Evolutionary conservation across 495 filamentous ascomycete genomes (phyloP).

Genomic region (Penicillium maclennaniae): DNA sequence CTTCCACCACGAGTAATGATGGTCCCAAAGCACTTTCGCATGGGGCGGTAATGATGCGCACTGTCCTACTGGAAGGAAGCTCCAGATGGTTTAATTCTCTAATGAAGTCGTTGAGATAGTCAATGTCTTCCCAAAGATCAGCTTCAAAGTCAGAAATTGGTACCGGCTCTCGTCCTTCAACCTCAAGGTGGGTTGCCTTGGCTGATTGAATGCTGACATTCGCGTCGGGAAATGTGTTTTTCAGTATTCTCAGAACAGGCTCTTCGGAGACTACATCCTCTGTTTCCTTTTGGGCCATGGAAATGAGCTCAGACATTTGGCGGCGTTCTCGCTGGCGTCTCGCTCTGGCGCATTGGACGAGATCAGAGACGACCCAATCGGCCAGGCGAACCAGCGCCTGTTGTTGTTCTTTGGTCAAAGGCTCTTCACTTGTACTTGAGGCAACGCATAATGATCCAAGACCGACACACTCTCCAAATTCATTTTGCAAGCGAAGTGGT

Average conservation of each 20-base stretch:
- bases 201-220: slow-evolving; percentile 5
- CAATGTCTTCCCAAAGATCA: slow-evolving; percentile 14
- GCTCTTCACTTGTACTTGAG: slow-evolving; percentile 8
- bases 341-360: slow-evolving; percentile 10
- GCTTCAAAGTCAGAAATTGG: slow-evolving; percentile 1
- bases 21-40: slow-evolving; percentile 12
- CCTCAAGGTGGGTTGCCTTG: slow-evolving; percentile 4
- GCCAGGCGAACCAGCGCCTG: slow-evolving; percentile 13
- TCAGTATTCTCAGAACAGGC: background rate
- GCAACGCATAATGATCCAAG: slow-evolving; percentile 19
- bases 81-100: slow-evolving; percentile 7
- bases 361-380: slow-evolving; percentile 19
- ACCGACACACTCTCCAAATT: slow-evolving; percentile 9
- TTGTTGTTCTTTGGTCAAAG: slow-evolving; percentile 12
- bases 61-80: background rate
- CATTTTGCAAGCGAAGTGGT: slow-evolving; percentile 13
- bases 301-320: slow-evolving; percentile 12
- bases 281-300: slow-evolving; percentile 1
- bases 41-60: slow-evolving; percentile 5
- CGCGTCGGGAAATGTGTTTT: slow-evolving; percentile 2
- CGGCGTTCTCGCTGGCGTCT: slow-evolving; percentile 11
- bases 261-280: background rate
- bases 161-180: slow-evolving; percentile 7
- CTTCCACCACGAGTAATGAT: slow-evolving; percentile 13
- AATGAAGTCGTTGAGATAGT: slow-evolving; percentile 15